Percentiles rank a stretch among this genome's conserved stretches.
phyloP scores from a whole-genome alignment of 306 rosid species.

The Aeschynomene evenia region DNA sequence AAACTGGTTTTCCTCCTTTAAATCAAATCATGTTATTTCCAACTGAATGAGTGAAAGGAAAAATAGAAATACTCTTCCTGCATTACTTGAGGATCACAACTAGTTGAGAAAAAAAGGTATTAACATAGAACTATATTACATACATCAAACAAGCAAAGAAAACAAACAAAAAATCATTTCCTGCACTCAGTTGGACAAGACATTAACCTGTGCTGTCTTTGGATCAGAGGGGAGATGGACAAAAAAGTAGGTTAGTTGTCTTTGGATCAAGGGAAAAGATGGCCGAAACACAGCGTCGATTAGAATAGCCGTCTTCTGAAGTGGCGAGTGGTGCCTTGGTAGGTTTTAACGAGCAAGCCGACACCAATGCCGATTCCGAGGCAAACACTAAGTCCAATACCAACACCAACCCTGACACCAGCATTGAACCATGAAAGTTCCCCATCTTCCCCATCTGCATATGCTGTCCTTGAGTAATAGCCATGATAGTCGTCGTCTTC shows the following conservation, averaged over 20 bases:
- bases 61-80: conserved; percentile 28
- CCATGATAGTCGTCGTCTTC: conserved; percentile 44
- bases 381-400: conserved; percentile 84
- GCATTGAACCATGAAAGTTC: conserved; percentile 88
- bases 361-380: conserved; percentile 82
- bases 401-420: conserved; percentile 77
- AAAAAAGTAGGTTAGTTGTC: conserved; percentile 22
- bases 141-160: conserved; percentile 23
- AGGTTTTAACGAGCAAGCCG: conserved; percentile 67
- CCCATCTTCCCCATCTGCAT: conserved; percentile 70
- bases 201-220: conserved; percentile 19
- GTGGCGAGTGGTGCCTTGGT: conserved; percentile 73
- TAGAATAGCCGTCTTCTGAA: conserved; percentile 54
- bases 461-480: conserved; percentile 44
- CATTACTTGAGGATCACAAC: conserved; percentile 29
- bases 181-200: conserved; percentile 28
- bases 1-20: not conserved
- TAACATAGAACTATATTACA: conserved; percentile 32
- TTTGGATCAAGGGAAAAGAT: conserved; percentile 25
- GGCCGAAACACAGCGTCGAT: not conserved
- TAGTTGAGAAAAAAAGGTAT: conserved; percentile 10
- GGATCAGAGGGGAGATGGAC: conserved; percentile 8
- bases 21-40: conserved; percentile 19
- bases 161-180: conserved; percentile 10
- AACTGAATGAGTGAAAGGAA: conserved; percentile 19